A percentile compares a stretch with the other conserved stretches of the same genome.
These are phyloP conservation scores for Nematocida homosporus DNA, from an alignment of 371 early-diverging fungal species.

Conservation along the genomic window DNA sequence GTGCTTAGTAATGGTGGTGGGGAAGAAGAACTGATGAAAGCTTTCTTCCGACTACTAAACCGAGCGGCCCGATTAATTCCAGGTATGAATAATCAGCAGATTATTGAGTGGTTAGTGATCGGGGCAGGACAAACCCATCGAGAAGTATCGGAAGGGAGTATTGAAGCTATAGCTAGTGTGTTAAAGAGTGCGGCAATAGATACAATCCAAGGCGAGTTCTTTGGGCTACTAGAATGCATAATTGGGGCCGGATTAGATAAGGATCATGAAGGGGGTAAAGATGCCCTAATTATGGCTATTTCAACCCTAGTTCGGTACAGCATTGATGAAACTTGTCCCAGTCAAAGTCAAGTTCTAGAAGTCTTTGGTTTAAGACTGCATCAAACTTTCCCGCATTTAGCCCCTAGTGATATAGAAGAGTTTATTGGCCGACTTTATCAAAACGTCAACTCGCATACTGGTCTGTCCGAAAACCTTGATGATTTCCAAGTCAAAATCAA, in stretches of 20 bases:
- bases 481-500: constrained; percentile 52
- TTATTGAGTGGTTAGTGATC: constrained; percentile 41
- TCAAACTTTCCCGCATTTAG: constrained; percentile 41
- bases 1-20: constrained; percentile 12
- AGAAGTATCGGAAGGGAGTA: constrained; percentile 45
- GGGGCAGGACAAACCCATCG: constrained; percentile 37
- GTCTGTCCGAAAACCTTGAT: constrained; percentile 17
- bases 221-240: constrained; percentile 47
- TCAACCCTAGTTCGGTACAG: constrained; percentile 29
- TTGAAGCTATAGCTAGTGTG: constrained; percentile 1
- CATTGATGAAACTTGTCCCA: constrained; percentile 35
- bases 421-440: constrained; percentile 23
- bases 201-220: neutral
- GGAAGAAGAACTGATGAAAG: constrained; percentile 35
- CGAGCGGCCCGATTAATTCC: constrained; percentile 9
- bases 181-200: constrained; percentile 18
- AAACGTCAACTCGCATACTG: constrained; percentile 25
- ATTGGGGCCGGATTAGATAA: constrained; percentile 46
- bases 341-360: constrained; percentile 20
- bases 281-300: neutral
- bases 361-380: constrained; percentile 34
- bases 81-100: neutral
- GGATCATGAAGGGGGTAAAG: constrained; percentile 48
- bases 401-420: constrained; percentile 27
- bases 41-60: constrained; percentile 30